Evolutionary conservation across 2,329 filamentous ascomycete species (phyloP).

Genomic region (Lachnellula suecica): DNA sequence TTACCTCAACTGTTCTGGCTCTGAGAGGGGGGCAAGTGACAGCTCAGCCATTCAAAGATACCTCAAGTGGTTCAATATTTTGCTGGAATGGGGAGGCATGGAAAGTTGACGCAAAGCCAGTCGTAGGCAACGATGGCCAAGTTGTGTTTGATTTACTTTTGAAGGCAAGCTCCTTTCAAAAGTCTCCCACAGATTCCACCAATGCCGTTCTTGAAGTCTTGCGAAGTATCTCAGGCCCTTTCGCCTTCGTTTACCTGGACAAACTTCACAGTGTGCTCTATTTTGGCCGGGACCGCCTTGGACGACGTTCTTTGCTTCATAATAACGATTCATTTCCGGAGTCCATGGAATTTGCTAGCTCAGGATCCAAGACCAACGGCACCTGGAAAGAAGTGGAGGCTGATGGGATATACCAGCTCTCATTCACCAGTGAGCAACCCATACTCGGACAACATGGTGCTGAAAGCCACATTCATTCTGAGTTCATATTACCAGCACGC

Average conservation of each 20-base stretch:
- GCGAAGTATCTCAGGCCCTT: constrained; percentile 72
- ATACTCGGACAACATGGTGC: background rate
- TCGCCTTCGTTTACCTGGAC: constrained; percentile 86
- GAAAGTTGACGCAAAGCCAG: constrained; percentile 58
- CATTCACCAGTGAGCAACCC: constrained; percentile 11
- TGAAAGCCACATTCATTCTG: background rate
- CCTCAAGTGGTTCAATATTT: constrained; percentile 60
- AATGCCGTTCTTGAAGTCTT: constrained; percentile 51
- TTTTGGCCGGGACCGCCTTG: constrained; percentile 85
- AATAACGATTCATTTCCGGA: constrained; percentile 42
- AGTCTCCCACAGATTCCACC: constrained; percentile 20
- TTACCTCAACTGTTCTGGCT: constrained; percentile 85
- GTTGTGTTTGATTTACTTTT: constrained; percentile 62
- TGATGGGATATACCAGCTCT: constrained; percentile 67
- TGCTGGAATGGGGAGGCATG: constrained; percentile 99
- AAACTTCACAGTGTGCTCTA: constrained; percentile 60
- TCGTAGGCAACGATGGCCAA: constrained; percentile 79
- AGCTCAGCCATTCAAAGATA: constrained; percentile 69
- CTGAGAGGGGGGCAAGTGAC: constrained; percentile 75
- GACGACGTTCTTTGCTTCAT: constrained; percentile 76
- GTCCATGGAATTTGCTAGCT: constrained; percentile 66
- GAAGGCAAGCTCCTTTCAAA: constrained; percentile 27
- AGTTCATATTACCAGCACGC: constrained; percentile 10
- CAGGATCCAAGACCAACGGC: constrained; percentile 53
- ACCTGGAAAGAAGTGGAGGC: constrained; percentile 81